These are phyloP conservation scores for Eruca vesicaria DNA, from an alignment of 441 rosid species.

Conservation along the genomic window DNA sequence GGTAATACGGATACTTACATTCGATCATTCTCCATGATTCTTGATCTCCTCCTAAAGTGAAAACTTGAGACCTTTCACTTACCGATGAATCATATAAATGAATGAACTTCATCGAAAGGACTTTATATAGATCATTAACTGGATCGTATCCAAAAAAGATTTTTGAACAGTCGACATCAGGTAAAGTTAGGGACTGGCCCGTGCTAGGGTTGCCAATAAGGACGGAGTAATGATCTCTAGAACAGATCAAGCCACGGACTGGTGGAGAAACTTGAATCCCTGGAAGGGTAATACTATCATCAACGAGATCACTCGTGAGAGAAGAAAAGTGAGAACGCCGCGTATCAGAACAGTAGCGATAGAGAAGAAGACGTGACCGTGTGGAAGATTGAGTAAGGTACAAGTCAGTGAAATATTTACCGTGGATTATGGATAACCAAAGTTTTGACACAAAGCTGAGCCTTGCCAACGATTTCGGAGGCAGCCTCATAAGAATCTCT, in stretches of 20 bases:
- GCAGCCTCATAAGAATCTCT: not conserved
- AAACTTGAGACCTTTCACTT: not conserved
- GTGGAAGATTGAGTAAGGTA: not conserved
- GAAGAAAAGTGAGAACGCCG: not conserved
- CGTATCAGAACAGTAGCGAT: not conserved
- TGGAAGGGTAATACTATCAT: not conserved
- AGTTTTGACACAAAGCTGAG: not conserved
- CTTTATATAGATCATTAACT: not conserved
- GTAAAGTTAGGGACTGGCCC: not conserved
- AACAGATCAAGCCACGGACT: not conserved
- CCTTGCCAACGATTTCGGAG: not conserved
- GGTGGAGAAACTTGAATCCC: not conserved
- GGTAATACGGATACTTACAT: not conserved
- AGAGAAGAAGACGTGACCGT: not conserved
- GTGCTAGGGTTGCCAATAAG: not conserved
- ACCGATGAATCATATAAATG: not conserved
- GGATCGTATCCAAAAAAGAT: not conserved
- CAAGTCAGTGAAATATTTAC: not conserved
- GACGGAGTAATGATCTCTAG: not conserved
- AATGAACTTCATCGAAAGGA: not conserved
- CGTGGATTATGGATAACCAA: not conserved
- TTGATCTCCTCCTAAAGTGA: not conserved
- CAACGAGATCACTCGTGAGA: not conserved
- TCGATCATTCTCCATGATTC: not conserved
- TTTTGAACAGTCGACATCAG: not conserved